Evolutionary conservation across 306 rosid species (phyloP).

Genomic region (Astragalus glycyphyllos): DNA sequence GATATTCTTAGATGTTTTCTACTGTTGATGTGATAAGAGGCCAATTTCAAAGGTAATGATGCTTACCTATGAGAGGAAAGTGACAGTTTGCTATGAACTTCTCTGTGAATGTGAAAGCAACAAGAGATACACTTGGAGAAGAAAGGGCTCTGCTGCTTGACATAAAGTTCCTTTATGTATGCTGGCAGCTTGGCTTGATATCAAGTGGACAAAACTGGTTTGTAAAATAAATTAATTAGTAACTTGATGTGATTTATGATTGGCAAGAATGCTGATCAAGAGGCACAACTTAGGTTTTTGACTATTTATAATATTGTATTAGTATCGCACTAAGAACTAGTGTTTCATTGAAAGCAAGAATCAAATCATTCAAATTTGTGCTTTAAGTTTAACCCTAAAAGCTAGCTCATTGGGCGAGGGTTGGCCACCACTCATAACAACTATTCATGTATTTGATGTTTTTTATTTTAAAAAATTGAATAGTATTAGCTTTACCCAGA

Average conservation of each 20-base stretch:
- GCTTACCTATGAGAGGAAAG: constrained; percentile 73
- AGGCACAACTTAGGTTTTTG: not conserved
- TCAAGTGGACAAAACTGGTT: constrained; percentile 80
- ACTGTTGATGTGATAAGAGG: constrained; percentile 53
- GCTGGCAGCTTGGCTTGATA: constrained; percentile 82
- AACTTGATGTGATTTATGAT: constrained; percentile 27
- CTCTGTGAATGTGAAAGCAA: constrained; percentile 63
- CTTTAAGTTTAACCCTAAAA: no score
- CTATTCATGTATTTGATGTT: not conserved
- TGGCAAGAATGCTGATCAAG: constrained; percentile 22
- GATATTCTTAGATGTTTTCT: constrained; percentile 64
- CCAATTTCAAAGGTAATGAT: constrained; percentile 61
- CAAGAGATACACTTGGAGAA: constrained; percentile 53
- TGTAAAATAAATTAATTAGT: constrained; percentile 44
- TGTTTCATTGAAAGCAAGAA: not conserved
- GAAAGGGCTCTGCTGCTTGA: constrained; percentile 84
- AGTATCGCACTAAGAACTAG: constrained; percentile 4
- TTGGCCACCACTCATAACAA: no score
- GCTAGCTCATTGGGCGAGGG: no score
- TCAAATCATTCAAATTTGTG: no score
- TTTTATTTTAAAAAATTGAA: constrained; percentile 30
- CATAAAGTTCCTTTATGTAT: constrained; percentile 73
- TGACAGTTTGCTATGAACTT: constrained; percentile 72
- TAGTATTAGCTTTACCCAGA: constrained; percentile 82
- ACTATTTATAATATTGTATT: constrained; percentile 10